phyloP scores from a whole-genome alignment of 768 basidiomycete genomes.

The Lactarius pseudohatsudake region DNA sequence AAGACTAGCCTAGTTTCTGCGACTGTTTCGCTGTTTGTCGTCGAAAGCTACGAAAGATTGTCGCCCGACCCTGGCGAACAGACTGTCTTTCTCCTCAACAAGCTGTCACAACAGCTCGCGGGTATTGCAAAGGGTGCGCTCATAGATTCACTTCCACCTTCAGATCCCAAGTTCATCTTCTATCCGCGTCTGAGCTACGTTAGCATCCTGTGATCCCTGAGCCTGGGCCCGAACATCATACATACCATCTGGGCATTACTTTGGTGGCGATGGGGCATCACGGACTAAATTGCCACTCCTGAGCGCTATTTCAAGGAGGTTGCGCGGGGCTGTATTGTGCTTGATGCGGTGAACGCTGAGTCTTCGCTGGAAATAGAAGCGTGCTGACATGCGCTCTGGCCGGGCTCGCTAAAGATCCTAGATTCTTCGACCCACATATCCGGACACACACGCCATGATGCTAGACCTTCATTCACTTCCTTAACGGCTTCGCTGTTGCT shows the following conservation, averaged over 20 bases:
- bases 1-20: neutral
- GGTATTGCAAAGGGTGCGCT: neutral
- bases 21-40: neutral
- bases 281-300: neutral
- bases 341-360: neutral
- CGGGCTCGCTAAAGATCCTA: neutral
- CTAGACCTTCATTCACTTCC: neutral
- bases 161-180: neutral
- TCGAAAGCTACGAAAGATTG: neutral
- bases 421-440: neutral
- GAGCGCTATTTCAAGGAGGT: neutral
- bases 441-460: neutral
- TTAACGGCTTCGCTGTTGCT: neutral
- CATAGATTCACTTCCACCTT: neutral
- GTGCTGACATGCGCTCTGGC: neutral
- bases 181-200: neutral
- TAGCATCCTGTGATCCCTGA: neutral
- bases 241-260: neutral
- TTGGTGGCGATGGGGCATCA: neutral
- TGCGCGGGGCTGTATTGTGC: neutral
- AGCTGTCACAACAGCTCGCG: neutral
- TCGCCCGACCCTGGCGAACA: neutral
- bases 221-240: neutral
- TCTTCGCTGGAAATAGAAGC: neutral
- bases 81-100: neutral